Percentiles rank a stretch among this genome's conserved stretches.
Conservation (phyloP, 345 rosid species). For the Pistacia integerrima region DNA sequence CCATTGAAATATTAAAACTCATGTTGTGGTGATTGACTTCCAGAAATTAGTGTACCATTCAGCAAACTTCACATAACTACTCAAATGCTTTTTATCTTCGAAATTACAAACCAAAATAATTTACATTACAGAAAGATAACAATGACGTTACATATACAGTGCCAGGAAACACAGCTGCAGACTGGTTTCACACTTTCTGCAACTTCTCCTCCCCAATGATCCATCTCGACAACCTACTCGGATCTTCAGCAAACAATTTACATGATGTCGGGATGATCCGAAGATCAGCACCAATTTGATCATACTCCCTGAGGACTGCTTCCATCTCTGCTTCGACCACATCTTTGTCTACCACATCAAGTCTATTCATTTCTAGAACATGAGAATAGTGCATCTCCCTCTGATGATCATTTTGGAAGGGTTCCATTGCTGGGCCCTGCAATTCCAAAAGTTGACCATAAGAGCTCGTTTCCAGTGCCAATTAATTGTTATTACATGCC, state of each 20-base stretch:
- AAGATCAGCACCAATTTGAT: constrained; percentile 66
- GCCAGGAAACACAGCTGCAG: background rate
- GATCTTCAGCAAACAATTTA: constrained; percentile 63
- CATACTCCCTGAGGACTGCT: constrained; percentile 58
- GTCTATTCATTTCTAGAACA: constrained; percentile 49
- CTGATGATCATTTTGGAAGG: constrained; percentile 66
- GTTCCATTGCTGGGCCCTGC: constrained; percentile 81
- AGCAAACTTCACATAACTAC: background rate
- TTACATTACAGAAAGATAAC: background rate
- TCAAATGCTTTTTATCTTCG: background rate
- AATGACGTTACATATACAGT: background rate
- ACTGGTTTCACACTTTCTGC: constrained; percentile 28
- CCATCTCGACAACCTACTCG: constrained; percentile 68
- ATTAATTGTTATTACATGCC: too few species aligned
- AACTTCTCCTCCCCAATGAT: constrained; percentile 65
- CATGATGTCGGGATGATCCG: constrained; percentile 69
- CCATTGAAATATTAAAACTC: too few species aligned
- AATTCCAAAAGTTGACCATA: background rate
- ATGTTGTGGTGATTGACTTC: too few species aligned
- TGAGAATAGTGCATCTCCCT: constrained; percentile 65
- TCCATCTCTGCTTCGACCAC: constrained; percentile 75
- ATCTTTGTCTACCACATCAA: constrained; percentile 57
- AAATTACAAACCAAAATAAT: background rate
- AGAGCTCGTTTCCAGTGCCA: background rate
- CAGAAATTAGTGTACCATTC: background rate